These are phyloP conservation scores for Diaporthe batatas DNA, from an alignment of 2,329 filamentous ascomycete genomes.

Conservation along the genomic window DNA sequence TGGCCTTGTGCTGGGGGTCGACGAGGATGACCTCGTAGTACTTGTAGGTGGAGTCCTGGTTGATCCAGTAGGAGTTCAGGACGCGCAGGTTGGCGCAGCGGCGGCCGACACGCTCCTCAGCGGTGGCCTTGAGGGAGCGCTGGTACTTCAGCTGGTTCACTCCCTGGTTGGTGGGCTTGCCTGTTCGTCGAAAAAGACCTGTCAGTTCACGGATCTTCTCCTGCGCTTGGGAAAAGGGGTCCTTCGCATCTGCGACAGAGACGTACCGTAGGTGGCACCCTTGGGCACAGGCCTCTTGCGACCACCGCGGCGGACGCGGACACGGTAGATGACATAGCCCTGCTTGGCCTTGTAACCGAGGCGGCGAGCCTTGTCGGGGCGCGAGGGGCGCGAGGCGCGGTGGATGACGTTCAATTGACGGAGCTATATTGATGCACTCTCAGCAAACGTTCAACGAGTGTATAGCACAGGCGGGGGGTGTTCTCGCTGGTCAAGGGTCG, in stretches of 20 bases:
- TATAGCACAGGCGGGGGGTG: conserved; percentile 77
- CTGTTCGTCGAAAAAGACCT: conserved; percentile 60
- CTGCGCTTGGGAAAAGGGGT: background rate
- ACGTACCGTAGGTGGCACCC: conserved; percentile 96
- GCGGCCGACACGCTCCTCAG: conserved; percentile 99
- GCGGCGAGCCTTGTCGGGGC: conserved; percentile 99
- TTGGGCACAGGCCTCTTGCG: conserved; percentile 96
- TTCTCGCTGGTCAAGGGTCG: conserved; percentile 50
- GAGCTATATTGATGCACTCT: conserved; percentile 99
- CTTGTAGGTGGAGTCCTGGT: conserved; percentile 99
- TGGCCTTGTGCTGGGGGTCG: conserved; percentile 99
- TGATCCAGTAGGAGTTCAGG: conserved; percentile 99
- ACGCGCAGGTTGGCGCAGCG: conserved; percentile 99
- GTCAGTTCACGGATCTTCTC: conserved; percentile 23
- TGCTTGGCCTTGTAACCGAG: conserved; percentile 99
- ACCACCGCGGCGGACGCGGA: conserved; percentile 97
- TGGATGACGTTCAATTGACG: conserved; percentile 99
- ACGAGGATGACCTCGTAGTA: conserved; percentile 99
- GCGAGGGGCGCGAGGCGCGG: conserved; percentile 96
- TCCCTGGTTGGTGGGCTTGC: conserved; percentile 99
- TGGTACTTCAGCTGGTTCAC: conserved; percentile 99
- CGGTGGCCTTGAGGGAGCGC: conserved; percentile 96
- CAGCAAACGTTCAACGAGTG: conserved; percentile 99
- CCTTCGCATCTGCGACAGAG: background rate
- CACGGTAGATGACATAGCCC: conserved; percentile 99